phyloP scores from a whole-genome alignment of 2,329 filamentous ascomycete species.

The Leptodontidium sp. region DNA sequence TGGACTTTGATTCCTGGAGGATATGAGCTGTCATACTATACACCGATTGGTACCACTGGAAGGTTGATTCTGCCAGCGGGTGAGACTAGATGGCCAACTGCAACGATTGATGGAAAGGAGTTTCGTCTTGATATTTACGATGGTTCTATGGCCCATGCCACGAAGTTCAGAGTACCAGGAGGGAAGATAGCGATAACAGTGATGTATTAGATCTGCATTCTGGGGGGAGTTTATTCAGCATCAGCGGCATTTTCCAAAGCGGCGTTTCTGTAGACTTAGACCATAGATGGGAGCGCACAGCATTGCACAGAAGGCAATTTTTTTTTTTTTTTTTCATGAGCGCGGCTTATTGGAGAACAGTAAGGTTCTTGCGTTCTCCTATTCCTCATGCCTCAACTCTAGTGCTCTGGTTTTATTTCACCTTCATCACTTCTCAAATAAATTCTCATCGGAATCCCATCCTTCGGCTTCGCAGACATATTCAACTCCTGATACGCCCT shows the following conservation, averaged over 20 bases:
- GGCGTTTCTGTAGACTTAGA: no score
- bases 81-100: background rate
- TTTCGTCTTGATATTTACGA: constrained; percentile 6
- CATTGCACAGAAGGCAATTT: background rate
- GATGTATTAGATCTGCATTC: background rate
- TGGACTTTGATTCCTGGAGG: constrained; percentile 37
- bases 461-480: constrained; percentile 34
- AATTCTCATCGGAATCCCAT: constrained; percentile 35
- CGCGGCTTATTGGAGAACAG: background rate
- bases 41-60: constrained; percentile 30
- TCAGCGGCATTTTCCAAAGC: background rate
- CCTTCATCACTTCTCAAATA: constrained; percentile 9
- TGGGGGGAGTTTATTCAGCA: background rate
- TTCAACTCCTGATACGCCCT: constrained; percentile 34
- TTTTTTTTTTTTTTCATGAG: no score
- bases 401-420: background rate
- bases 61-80: constrained; percentile 22
- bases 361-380: background rate
- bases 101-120: background rate
- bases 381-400: no score
- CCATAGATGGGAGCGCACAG: background rate
- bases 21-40: constrained; percentile 26
- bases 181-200: background rate
- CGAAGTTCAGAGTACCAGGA: background rate
- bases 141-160: background rate